These are phyloP conservation scores for Fusarium sp. DNA, from an alignment of 2,329 filamentous ascomycete genomes.

Conservation along the genomic window DNA sequence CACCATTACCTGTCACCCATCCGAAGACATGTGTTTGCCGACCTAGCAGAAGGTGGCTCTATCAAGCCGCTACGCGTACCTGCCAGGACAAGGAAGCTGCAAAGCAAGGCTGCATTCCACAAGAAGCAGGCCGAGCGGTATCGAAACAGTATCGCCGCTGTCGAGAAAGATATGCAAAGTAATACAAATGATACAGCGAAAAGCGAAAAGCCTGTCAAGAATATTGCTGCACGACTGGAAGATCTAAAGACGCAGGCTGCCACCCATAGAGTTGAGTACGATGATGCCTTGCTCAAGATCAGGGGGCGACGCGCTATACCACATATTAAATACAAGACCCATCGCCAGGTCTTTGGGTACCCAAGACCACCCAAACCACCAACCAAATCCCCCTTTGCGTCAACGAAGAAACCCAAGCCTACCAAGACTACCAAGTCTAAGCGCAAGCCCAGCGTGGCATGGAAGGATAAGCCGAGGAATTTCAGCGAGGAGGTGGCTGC, in stretches of 20 bases:
- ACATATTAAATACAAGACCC: constrained; percentile 49
- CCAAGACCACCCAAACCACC: constrained; percentile 36
- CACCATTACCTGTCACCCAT: constrained; percentile 51
- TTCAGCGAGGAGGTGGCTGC: constrained; percentile 26
- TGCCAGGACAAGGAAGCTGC: constrained; percentile 42
- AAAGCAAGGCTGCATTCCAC: constrained; percentile 50
- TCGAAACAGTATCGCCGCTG: constrained; percentile 39
- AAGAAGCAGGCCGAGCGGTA: constrained; percentile 51
- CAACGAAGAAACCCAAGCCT: not conserved
- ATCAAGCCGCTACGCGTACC: constrained; percentile 41
- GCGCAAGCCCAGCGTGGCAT: constrained; percentile 7
- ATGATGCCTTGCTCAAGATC: constrained; percentile 48
- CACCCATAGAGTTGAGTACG: constrained; percentile 48
- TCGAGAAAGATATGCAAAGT: constrained; percentile 33
- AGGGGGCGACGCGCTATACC: constrained; percentile 47
- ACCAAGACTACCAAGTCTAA: not conserved
- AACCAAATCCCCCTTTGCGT: constrained; percentile 37
- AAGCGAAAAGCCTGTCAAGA: constrained; percentile 4
- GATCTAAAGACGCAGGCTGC: constrained; percentile 45
- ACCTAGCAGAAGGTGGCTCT: constrained; percentile 32
- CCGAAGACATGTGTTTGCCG: constrained; percentile 44
- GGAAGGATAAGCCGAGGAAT: constrained; percentile 16
- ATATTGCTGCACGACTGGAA: constrained; percentile 32
- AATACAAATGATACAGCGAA: not conserved
- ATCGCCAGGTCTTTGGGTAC: constrained; percentile 49